These are phyloP conservation scores for Zea luxurians DNA, from an alignment of 176 grass and related monocot species.

Conservation along the genomic window DNA sequence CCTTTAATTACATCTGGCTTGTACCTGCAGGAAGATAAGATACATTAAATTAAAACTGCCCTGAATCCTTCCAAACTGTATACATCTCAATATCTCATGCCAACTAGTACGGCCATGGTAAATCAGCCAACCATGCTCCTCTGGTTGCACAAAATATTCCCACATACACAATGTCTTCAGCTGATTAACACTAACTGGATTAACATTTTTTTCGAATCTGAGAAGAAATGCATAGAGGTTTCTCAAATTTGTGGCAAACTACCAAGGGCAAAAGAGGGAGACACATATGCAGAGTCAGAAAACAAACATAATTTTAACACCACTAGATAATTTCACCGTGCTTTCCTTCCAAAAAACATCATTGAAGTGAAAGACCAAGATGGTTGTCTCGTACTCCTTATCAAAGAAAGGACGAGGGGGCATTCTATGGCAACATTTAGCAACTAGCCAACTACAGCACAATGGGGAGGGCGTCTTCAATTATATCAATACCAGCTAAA, in stretches of 20 bases:
- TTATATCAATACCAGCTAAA: background rate
- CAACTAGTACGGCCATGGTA: conserved; percentile 11
- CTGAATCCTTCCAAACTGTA: conserved; percentile 13
- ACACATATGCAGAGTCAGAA: background rate
- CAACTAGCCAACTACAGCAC: background rate
- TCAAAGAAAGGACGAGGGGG: background rate
- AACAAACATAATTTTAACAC: background rate
- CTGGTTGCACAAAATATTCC: background rate
- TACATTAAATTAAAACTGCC: conserved; percentile 24
- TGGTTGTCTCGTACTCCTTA: background rate
- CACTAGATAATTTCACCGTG: background rate
- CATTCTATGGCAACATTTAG: background rate
- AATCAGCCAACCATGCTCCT: background rate
- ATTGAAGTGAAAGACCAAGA: background rate
- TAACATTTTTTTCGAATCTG: background rate
- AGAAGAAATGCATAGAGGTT: background rate
- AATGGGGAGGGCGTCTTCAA: background rate
- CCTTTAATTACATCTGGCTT: conserved; percentile 70
- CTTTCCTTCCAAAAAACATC: background rate
- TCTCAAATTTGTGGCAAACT: background rate
- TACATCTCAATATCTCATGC: conserved; percentile 14
- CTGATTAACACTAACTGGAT: background rate
- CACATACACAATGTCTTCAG: background rate
- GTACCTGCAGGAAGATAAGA: conserved; percentile 39
- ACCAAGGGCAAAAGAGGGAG: background rate